Evolutionary conservation across 352 stramenopile genomes (phyloP), one percentile per base, ranked within the genome.

Genomic region (Globisporangium okanoganense): DNA sequence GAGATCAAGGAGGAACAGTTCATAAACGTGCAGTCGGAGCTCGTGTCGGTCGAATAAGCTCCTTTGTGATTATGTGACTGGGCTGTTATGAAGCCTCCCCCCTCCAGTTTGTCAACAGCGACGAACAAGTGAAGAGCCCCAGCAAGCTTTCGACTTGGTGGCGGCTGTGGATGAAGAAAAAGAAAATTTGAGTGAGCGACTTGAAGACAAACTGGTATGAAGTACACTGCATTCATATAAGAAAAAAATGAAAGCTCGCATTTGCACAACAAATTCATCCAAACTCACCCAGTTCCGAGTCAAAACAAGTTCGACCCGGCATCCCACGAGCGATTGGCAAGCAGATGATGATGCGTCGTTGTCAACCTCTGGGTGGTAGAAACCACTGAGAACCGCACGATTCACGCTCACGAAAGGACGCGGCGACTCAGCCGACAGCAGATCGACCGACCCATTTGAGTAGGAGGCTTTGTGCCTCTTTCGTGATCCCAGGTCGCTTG

Each of bases 1-100:
- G 53, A 44, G 31, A 38, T 65, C 45, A 62, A 66, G 35, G 53
- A 66, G 20, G 61, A 49, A 24, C 52, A 50, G 35, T 27, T 49
- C 52, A 52, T 73, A 24, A 62, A 70, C 33, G 68, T 75, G 62
- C 56, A 76, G 61, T 68, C 65, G 10, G 62, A 72, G 40, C 27
- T 75, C 16, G 54, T 80, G 25, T 71, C 69, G 10, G 51, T 78
- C 58, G 69, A 80, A 40, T 80, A 73, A 73, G 20, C 16, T 22
- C 5, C 4, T 22, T 18, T 0, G 40, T 20, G 14, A 12, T n/a
- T 45, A 6, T 45, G 16, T 45, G 13, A 43, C 36, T 43, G 36
- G 36, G 14, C 14, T 43, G 36, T 43, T 14, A 43, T 43, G 13
- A 22, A 43, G 16, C n/a, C n/a, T n/a, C n/a, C n/a, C n/a, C 16